Evolutionary conservation across 192 early-diverging fungal species (phyloP), one percentile per base, ranked within the genome.

Genomic region (Umbelopsis ramanniana): DNA sequence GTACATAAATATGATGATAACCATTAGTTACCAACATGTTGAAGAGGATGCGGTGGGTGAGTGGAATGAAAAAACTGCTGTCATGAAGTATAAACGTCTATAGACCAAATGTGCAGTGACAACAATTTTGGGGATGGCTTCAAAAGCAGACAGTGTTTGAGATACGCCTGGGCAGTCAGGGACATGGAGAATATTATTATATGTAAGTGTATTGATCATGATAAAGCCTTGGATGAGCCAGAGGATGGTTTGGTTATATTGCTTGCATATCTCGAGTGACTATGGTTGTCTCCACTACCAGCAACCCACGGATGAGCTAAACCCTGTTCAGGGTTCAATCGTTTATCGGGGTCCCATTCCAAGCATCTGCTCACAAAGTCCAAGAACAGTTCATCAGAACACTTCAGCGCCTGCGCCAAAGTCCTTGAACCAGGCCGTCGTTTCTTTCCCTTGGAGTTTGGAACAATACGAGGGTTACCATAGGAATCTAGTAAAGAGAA

Each of bases 381-480:
- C 9, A 97, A 70, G 71, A 99, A 95, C 22, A 83, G 71, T 54
- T 83, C 81, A 74, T 99, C 97, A 55, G 82, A 82, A 57, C 92
- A 89, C 43, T 89, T 89, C 33, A 96, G 81, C 60, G 90, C 88
- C 46, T 88, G 84, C 9, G 83, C 85, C 72, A 99, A 85, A 24
- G 93, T 89, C 75, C 92, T 92, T 21, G 91, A 87, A 2, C 87
- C 88, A 12, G 93, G 93, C 45, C 90, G 84, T 40, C 96, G 90
- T 69, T 87, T 90, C 84, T 91, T 94, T 75, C 96, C 96, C 85
- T 97, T 97, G 1, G 91, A 89, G 80, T 95, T 97, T 7, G 89
- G 78, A 8, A 91, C 81, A 21, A 86, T 63, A n/a, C 89, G 84
- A 10, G 93, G 93, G 33, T 76, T 80, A 19, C 84, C 80, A 60